Conservation (phyloP, 768 basidiomycete species). For the Boletus eberwhitei region DNA sequence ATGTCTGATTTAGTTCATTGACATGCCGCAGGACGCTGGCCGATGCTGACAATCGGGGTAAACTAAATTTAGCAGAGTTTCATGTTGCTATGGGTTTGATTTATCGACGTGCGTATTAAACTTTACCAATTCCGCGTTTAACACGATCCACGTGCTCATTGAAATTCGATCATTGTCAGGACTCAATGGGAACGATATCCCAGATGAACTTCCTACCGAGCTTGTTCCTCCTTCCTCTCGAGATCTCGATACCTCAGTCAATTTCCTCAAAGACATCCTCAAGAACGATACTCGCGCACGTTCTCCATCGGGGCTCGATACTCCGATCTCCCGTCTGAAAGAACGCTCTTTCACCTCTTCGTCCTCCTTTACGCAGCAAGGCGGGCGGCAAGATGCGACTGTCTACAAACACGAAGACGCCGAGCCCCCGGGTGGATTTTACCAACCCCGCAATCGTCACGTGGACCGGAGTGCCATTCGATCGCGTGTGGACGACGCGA, state of each 20-base stretch:
- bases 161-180: conserved; percentile 41
- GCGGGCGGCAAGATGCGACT: conserved; percentile 79
- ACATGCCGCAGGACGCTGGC: conserved; percentile 70
- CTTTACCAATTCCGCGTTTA: not conserved
- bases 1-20: not conserved
- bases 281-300: conserved; percentile 80
- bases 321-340: conserved; percentile 59
- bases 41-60: conserved; percentile 91
- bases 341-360: conserved; percentile 67
- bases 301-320: conserved; percentile 51
- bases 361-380: conserved; percentile 44
- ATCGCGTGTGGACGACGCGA: conserved; percentile 64
- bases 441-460: conserved; percentile 79
- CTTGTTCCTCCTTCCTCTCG: conserved; percentile 88
- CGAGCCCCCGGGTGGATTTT: conserved; percentile 59
- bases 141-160: not conserved
- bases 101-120: conserved; percentile 73
- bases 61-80: conserved; percentile 93
- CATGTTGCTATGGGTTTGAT: conserved; percentile 99
- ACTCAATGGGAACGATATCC: conserved; percentile 89
- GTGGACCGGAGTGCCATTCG: conserved; percentile 82
- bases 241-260: conserved; percentile 86
- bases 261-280: conserved; percentile 83
- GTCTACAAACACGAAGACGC: conserved; percentile 83
- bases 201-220: conserved; percentile 82